These are phyloP conservation scores for Closterium sp. DNA, from an alignment of 139 green algal species.

Conservation along the genomic window DNA sequence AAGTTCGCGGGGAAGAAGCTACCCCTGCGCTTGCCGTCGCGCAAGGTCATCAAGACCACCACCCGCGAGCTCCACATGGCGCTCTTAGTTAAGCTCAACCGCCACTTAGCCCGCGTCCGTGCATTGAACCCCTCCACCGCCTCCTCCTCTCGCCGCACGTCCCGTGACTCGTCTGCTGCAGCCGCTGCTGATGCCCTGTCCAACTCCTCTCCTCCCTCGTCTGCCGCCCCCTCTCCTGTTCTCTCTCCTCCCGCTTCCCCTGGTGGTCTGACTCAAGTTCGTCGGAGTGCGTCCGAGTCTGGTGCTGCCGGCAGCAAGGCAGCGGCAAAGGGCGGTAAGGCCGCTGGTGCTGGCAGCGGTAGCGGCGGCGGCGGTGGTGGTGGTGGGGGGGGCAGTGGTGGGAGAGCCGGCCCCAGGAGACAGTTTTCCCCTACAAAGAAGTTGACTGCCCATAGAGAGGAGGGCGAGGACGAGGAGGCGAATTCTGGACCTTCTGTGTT, in stretches of 20 bases:
- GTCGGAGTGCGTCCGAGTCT: neutral
- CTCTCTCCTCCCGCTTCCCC: neutral
- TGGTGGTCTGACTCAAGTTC: neutral
- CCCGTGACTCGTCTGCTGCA: neutral
- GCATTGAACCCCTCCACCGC: neutral
- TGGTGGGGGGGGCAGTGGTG: neutral
- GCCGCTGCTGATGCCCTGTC: neutral
- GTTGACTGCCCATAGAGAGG: no score
- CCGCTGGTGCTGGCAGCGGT: neutral
- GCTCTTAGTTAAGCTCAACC: conserved; percentile 46
- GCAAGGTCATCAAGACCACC: conserved; percentile 19
- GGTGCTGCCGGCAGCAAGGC: neutral
- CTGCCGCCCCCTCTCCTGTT: neutral
- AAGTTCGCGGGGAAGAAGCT: neutral
- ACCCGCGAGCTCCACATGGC: conserved; percentile 41
- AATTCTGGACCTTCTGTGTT: neutral
- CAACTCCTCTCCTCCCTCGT: neutral
- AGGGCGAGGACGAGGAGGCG: neutral
- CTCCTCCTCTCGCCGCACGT: neutral
- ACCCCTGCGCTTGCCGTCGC: conserved; percentile 7
- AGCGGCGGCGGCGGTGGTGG: neutral
- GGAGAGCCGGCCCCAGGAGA: no score
- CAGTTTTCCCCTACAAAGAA: no score
- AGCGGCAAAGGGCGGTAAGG: neutral
- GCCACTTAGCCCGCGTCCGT: neutral